A percentile compares a stretch with the other conserved stretches of the same genome.
These are phyloP conservation scores for Colletotrichum paranaense DNA, from an alignment of 2,329 filamentous ascomycete species.

Conservation along the genomic window DNA sequence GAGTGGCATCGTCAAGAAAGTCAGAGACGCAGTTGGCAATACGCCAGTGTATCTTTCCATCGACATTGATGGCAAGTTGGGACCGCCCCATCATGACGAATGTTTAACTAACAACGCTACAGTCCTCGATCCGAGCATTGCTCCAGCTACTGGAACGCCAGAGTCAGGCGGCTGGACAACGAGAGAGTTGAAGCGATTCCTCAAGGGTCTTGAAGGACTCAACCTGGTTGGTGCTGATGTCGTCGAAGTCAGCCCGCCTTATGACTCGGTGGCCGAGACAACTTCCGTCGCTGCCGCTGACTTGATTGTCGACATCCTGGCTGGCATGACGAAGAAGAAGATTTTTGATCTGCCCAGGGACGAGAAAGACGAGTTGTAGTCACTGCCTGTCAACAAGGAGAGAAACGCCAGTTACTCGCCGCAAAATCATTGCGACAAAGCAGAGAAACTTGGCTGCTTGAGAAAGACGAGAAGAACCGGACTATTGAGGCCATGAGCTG, in stretches of 20 bases:
- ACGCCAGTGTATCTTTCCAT: neutral
- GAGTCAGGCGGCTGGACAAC: neutral
- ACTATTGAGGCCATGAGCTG: neutral
- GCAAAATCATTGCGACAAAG: neutral
- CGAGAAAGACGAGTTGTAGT: neutral
- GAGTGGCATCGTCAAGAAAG: slow-evolving; percentile 75
- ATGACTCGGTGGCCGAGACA: slow-evolving; percentile 82
- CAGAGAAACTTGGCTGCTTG: neutral
- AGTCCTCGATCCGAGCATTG: neutral
- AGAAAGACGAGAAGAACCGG: neutral
- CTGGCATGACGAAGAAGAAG: slow-evolving; percentile 5
- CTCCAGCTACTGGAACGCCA: neutral
- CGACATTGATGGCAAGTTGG: neutral
- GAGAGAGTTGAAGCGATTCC: neutral
- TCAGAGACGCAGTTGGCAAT: slow-evolving; percentile 61
- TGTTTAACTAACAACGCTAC: neutral
- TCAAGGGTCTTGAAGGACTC: neutral
- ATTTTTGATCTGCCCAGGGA: neutral
- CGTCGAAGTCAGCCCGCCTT: slow-evolving; percentile 87
- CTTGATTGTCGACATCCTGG: neutral
- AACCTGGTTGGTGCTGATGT: neutral
- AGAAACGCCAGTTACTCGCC: neutral
- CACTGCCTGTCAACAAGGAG: neutral
- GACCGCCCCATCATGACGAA: neutral
- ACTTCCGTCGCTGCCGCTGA: slow-evolving; percentile 62